These are phyloP conservation scores for Xylariales sp. DNA, from an alignment of 2,329 filamentous ascomycete genomes.

Conservation along the genomic window DNA sequence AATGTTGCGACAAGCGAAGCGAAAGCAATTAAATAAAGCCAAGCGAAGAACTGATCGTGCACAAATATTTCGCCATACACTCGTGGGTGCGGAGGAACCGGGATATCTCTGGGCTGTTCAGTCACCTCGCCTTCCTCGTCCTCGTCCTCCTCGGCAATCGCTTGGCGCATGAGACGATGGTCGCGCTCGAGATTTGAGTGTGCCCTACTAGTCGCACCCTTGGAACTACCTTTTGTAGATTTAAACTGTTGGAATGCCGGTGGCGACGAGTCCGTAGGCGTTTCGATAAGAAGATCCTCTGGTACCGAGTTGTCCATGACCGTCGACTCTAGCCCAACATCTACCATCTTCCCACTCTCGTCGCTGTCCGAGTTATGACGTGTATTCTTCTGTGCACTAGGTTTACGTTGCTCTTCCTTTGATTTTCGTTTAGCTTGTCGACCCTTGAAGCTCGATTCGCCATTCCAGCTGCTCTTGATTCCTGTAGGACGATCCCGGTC, in stretches of 20 bases:
- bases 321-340: slow-evolving; percentile 82
- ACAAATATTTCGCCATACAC: slow-evolving; percentile 76
- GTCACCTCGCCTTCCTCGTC: slow-evolving; percentile 47
- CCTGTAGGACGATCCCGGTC: slow-evolving; percentile 62
- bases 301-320: slow-evolving; percentile 70
- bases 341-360: slow-evolving; percentile 79
- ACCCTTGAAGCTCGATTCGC: slow-evolving; percentile 59
- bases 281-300: slow-evolving; percentile 68
- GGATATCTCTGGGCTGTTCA: slow-evolving; percentile 43
- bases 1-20: slow-evolving; percentile 89
- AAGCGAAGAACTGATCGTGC: slow-evolving; percentile 93
- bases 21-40: slow-evolving; percentile 86
- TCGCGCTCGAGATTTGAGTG: slow-evolving; percentile 62
- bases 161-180: slow-evolving; percentile 55
- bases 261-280: slow-evolving; percentile 63
- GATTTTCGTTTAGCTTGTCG: slow-evolving; percentile 55
- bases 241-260: slow-evolving; percentile 73
- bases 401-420: slow-evolving; percentile 54
- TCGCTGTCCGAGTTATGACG: slow-evolving; percentile 51
- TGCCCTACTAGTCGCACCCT: slow-evolving; percentile 54
- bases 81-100: slow-evolving; percentile 64
- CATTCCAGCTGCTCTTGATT: slow-evolving; percentile 75
- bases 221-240: slow-evolving; percentile 52
- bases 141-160: slow-evolving; percentile 54
- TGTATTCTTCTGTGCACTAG: slow-evolving; percentile 44